Conservation (phyloP, 148 eudicot genomes). For the Silene conica region DNA sequence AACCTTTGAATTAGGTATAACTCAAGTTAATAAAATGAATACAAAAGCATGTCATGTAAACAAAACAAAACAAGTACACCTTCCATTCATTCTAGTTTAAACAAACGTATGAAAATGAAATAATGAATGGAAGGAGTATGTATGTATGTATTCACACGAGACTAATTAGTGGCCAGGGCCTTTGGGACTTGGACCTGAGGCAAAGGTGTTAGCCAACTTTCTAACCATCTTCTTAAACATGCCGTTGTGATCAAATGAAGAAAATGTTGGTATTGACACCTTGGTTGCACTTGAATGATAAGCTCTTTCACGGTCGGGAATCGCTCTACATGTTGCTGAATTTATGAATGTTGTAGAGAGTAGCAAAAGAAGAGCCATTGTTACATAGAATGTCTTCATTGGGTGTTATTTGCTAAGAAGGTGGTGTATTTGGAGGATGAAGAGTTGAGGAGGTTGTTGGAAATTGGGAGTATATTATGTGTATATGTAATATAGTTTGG, state of each 20-base stretch:
- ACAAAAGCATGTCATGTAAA: background rate
- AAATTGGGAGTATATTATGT: background rate
- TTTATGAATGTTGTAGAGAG: background rate
- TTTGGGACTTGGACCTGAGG: background rate
- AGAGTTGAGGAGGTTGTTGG: background rate
- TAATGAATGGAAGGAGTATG: too few relatives aligned
- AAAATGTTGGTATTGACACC: background rate
- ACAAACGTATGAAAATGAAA: too few relatives aligned
- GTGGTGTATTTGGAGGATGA: background rate
- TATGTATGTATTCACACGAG: too few relatives aligned
- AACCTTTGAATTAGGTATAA: background rate
- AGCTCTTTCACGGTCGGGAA: background rate
- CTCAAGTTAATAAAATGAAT: background rate
- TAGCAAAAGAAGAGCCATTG: background rate
- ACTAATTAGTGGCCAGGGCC: background rate
- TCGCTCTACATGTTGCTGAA: background rate
- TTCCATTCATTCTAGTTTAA: too few relatives aligned
- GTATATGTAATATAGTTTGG: too few relatives aligned
- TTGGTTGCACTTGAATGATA: too few relatives aligned
- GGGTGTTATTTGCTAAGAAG: background rate
- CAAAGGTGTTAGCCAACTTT: background rate
- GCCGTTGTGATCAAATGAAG: background rate
- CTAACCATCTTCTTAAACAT: background rate
- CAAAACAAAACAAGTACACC: too few relatives aligned
- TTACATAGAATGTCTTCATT: background rate